These are phyloP conservation scores for Vitis vinifera DNA, from an alignment of 164 flowering plant genomes.

Conservation along the genomic window DNA sequence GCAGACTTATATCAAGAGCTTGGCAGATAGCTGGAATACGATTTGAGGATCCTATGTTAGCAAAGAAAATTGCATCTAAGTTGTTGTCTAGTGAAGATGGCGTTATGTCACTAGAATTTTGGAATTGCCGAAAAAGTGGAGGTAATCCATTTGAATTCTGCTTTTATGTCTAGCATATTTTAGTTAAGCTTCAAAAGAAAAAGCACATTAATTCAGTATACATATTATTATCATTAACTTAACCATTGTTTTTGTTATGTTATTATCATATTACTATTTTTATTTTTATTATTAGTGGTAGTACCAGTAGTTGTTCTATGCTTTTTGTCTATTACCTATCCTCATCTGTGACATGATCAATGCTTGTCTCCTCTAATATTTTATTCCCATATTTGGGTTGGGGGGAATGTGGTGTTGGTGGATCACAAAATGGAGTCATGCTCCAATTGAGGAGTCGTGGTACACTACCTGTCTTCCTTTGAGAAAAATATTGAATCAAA, in stretches of 20 bases:
- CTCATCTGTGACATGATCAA: too few relatives aligned
- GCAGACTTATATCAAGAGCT: slow-evolving; percentile 68
- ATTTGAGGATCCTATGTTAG: slow-evolving; percentile 62
- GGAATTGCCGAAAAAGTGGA: slow-evolving; percentile 67
- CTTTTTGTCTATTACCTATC: too few relatives aligned
- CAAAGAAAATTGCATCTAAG: slow-evolving; percentile 46
- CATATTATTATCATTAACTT: neutral
- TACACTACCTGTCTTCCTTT: too few relatives aligned
- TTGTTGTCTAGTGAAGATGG: slow-evolving; percentile 34
- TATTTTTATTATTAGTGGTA: too few relatives aligned
- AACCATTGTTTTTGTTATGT: neutral
- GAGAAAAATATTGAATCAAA: too few relatives aligned
- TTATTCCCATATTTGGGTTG: too few relatives aligned
- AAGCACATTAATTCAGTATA: neutral
- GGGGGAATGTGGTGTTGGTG: too few relatives aligned
- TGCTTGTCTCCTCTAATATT: too few relatives aligned
- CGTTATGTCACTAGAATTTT: slow-evolving; percentile 40
- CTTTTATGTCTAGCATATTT: neutral
- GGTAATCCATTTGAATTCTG: slow-evolving; percentile 32
- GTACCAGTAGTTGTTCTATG: too few relatives aligned
- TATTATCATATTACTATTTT: neutral
- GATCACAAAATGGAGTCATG: too few relatives aligned
- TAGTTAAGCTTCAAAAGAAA: neutral
- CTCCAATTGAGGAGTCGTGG: too few relatives aligned
- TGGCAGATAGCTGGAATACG: slow-evolving; percentile 75